Evolutionary conservation across 768 basidiomycete genomes (phyloP).

Genomic region (Terana coerulea): DNA sequence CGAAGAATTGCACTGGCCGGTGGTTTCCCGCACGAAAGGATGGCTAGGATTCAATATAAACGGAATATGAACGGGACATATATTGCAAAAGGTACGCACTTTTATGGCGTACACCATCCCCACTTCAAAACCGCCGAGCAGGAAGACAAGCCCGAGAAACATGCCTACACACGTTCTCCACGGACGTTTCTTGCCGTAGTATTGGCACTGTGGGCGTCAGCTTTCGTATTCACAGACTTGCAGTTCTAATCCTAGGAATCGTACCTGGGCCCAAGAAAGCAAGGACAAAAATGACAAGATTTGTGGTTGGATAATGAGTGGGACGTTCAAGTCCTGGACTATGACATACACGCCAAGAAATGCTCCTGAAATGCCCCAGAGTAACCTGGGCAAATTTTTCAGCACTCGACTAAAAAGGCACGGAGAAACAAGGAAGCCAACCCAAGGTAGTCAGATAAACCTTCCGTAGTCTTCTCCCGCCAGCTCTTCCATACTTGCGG

Average conservation of each 20-base stretch:
- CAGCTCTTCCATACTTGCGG: slow-evolving; percentile 76
- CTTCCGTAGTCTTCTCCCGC: slow-evolving; percentile 60
- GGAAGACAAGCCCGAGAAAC: slow-evolving; percentile 34
- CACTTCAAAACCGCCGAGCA: slow-evolving; percentile 55
- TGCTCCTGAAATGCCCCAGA: slow-evolving; percentile 58
- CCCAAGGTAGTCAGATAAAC: slow-evolving; percentile 68
- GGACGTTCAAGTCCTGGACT: slow-evolving; percentile 63
- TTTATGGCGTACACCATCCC: slow-evolving; percentile 56
- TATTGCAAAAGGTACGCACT: slow-evolving; percentile 30
- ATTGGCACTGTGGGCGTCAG: slow-evolving; percentile 53
- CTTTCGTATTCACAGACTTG: slow-evolving; percentile 9
- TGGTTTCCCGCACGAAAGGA: slow-evolving; percentile 32
- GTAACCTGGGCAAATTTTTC: slow-evolving; percentile 32
- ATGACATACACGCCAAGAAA: slow-evolving; percentile 70
- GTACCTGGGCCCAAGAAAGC: slow-evolving; percentile 64
- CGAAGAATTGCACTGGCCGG: slow-evolving; percentile 49
- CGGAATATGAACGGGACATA: background rate
- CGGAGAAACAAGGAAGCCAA: slow-evolving; percentile 20
- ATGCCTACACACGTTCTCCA: slow-evolving; percentile 30
- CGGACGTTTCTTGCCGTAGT: slow-evolving; percentile 52
- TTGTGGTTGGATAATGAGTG: slow-evolving; percentile 67
- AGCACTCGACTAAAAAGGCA: background rate
- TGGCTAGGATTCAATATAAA: slow-evolving; percentile 35
- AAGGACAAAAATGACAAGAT: slow-evolving; percentile 58
- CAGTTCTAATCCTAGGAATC: background rate